Base-by-base conservation (phyloP, 192 early-diverging fungal genomes). In the Dimargaris xerosporica region DNA sequence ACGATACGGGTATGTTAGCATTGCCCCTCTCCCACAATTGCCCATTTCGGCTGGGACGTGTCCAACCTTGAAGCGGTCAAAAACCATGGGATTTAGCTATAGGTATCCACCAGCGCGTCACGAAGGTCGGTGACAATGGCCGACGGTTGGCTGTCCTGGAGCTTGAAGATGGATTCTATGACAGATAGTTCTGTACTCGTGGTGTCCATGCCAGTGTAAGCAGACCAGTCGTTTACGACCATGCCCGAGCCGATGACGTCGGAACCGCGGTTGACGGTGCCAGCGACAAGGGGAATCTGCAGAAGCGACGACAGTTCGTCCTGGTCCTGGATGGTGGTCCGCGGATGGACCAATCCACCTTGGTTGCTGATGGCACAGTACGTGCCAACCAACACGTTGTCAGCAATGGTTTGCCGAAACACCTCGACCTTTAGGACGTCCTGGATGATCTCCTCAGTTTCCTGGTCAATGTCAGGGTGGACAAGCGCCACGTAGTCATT, bases 401-500 rank as follows among this genome's bases (percentile, higher is more conserved):
- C 93, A 26, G 96, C 96, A 67, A 99, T 81, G 16, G 94, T 99
- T 73, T 99, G 94, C 64, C 94, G 78, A 77, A 99, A 99, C 12
- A 99, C 96, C 71, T 99, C 96, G 41, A 99, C 96, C 58, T 88
- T 84, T 29, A 99, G 80, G n/a, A 89, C 89, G 74, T 99, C 96
- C 45, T 91, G 90, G 77, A 99, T 96, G 64, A 99, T 96, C 69
- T 99, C 96, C 71, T 99, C 94, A 15, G 96, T 99, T 69, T 99
- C 96, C 54, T 90, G 78, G 74, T 99, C 96, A 60, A 99, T 84
- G 71, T 99, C 96, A 21, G 96, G 96, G 68, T 99, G 96, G 23
- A 98, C 91, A 30, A 99, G 81, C 3, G 96, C 96, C 41, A 96
- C 94, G 69, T 99, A 96, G 71, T 99, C 96, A 71, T 99, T 99